Percentiles rank a stretch among this genome's conserved stretches.
Conservation (phyloP, 805 yeast species). For the Saccharomycodes ludwigii region DNA sequence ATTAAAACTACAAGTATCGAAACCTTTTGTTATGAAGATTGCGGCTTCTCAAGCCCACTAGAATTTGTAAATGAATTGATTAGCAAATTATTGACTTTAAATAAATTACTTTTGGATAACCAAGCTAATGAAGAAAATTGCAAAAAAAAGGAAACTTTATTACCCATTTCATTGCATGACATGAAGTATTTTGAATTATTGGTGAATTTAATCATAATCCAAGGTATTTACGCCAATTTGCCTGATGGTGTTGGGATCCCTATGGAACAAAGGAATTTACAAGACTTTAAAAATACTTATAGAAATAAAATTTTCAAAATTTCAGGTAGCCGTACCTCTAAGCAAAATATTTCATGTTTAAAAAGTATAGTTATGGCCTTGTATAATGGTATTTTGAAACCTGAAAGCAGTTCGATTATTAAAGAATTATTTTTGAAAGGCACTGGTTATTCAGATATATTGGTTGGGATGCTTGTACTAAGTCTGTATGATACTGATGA, state of each 20-base stretch:
- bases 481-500: constrained; percentile 11
- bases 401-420: constrained; percentile 23
- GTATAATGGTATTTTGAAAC: not conserved
- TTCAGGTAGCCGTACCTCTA: too few species aligned
- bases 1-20: constrained; percentile 9
- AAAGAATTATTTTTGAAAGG: constrained; percentile 46
- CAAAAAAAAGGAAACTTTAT: constrained; percentile 12
- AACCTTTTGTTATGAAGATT: not conserved
- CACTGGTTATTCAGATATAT: constrained; percentile 50
- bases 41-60: not conserved
- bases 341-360: not conserved
- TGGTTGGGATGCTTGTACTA: constrained; percentile 36
- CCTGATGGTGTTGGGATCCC: constrained; percentile 52
- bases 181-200: constrained; percentile 60
- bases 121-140: not conserved
- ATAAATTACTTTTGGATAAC: too few species aligned
- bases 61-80: too few species aligned
- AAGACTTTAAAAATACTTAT: constrained; percentile 29
- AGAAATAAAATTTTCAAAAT: constrained; percentile 7
- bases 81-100: too few species aligned
- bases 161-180: constrained; percentile 74
- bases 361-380: not conserved
- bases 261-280: constrained; percentile 43
- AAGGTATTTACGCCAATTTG: constrained; percentile 58
- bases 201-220: constrained; percentile 50